Evolutionary conservation across 2,329 filamentous ascomycete species (phyloP).

Genomic region (Tolypocladium amazonense): DNA sequence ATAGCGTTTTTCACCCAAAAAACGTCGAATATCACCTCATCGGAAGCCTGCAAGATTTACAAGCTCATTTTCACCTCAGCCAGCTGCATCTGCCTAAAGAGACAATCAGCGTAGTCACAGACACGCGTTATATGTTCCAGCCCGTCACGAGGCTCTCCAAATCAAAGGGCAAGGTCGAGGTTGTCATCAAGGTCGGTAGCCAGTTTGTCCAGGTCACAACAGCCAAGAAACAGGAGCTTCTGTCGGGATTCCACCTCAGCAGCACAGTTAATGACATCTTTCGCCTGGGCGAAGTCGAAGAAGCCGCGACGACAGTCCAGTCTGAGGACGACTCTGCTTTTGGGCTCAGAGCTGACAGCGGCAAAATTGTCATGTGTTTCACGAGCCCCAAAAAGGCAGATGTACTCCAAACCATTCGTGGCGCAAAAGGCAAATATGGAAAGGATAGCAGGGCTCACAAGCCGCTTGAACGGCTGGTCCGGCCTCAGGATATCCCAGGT

Average conservation of each 20-base stretch:
- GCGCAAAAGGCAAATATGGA: slow-evolving; percentile 52
- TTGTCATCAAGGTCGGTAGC: slow-evolving; percentile 56
- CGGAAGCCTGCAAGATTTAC: slow-evolving; percentile 54
- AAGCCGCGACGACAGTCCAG: slow-evolving; percentile 52
- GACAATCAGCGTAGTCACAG: slow-evolving; percentile 57
- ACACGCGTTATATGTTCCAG: slow-evolving; percentile 55
- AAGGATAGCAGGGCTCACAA: slow-evolving; percentile 52
- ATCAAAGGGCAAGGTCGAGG: slow-evolving; percentile 60
- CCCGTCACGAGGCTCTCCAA: slow-evolving; percentile 56
- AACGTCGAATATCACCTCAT: slow-evolving; percentile 58
- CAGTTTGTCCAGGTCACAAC: slow-evolving; percentile 63
- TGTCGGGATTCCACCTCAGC: slow-evolving; percentile 49
- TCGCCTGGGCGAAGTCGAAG: slow-evolving; percentile 55
- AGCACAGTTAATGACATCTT: slow-evolving; percentile 62
- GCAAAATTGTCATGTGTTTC: slow-evolving; percentile 63
- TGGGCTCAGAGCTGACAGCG: slow-evolving; percentile 55
- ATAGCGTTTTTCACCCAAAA: slow-evolving; percentile 49
- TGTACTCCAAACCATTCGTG: slow-evolving; percentile 51
- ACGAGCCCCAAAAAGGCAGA: slow-evolving; percentile 54
- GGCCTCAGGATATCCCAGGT: slow-evolving; percentile 60
- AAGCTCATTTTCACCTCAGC: slow-evolving; percentile 55
- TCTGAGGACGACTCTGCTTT: slow-evolving; percentile 59
- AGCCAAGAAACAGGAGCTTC: slow-evolving; percentile 56
- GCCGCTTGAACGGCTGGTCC: slow-evolving; percentile 52
- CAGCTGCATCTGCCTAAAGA: slow-evolving; percentile 59